phyloP scores from a whole-genome alignment of 2,329 filamentous ascomycete genomes.

The Neocucurbitaria cava region DNA sequence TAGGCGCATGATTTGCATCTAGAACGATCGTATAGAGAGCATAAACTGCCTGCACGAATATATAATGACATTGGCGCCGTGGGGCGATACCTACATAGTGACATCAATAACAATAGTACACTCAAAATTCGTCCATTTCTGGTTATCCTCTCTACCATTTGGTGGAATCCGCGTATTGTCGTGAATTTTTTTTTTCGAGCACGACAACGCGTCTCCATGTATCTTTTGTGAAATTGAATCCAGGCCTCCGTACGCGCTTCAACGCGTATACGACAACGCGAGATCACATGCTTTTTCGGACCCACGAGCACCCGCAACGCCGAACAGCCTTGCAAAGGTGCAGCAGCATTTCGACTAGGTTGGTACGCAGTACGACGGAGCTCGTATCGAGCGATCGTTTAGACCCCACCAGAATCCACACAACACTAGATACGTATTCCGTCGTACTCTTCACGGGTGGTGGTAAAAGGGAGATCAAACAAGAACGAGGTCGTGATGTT shows the following conservation, averaged over 20 bases:
- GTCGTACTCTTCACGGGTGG: too few relatives aligned
- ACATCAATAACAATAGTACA: neutral
- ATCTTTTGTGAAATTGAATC: too few relatives aligned
- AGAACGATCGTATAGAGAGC: neutral
- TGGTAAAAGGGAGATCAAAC: neutral
- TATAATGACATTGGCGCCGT: neutral
- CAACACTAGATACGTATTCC: too few relatives aligned
- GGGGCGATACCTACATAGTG: slow-evolving; percentile 5
- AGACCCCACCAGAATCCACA: too few relatives aligned
- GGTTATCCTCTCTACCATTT: too few relatives aligned
- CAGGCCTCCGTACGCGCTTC: neutral
- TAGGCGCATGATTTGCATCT: slow-evolving; percentile 17
- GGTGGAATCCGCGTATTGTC: too few relatives aligned
- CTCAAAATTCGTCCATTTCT: neutral
- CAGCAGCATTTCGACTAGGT: too few relatives aligned
- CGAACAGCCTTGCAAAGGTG: neutral
- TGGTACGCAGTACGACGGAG: too few relatives aligned
- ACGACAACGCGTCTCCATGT: too few relatives aligned
- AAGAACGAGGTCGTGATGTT: neutral
- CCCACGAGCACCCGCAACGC: neutral
- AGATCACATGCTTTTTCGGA: neutral
- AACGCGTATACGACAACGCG: neutral
- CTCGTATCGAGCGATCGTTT: too few relatives aligned
- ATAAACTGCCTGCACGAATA: neutral
- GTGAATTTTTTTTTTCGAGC: too few relatives aligned